A percentile compares a stretch with the other conserved stretches of the same genome.
Conservation (phyloP, 2,329 filamentous ascomycete genomes). For the Chrysosporium queenslandicum region DNA sequence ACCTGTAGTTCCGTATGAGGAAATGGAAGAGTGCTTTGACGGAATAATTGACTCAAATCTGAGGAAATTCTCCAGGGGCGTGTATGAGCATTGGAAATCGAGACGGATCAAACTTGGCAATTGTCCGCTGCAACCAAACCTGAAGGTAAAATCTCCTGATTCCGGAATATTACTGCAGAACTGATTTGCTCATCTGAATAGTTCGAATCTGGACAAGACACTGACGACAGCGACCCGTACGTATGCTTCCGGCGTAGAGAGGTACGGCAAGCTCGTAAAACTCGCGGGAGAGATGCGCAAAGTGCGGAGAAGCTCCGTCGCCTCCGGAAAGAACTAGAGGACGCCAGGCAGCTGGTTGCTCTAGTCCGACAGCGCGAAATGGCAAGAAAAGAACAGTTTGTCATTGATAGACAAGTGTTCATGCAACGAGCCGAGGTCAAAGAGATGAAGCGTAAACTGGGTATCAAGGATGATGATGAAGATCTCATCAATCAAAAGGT, state of each 20-base stretch:
- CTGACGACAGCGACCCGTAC: constrained; percentile 91
- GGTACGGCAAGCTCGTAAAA: constrained; percentile 88
- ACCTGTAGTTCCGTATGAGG: constrained; percentile 61
- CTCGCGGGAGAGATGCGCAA: constrained; percentile 82
- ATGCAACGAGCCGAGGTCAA: constrained; percentile 73
- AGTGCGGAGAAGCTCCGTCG: constrained; percentile 91
- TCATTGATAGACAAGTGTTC: constrained; percentile 67
- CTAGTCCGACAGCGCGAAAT: constrained; percentile 71
- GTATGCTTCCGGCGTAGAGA: constrained; percentile 96
- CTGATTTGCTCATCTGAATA: constrained; percentile 20
- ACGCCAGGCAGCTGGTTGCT: constrained; percentile 69
- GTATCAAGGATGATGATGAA: constrained; percentile 87
- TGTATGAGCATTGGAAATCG: constrained; percentile 84
- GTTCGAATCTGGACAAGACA: constrained; percentile 88
- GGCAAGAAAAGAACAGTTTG: constrained; percentile 65
- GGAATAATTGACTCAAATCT: constrained; percentile 46
- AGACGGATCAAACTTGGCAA: constrained; percentile 59
- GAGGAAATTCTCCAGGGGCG: constrained; percentile 57
- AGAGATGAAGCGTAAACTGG: constrained; percentile 75
- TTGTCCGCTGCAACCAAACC: constrained; percentile 59
- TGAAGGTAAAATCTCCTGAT: constrained; percentile 49
- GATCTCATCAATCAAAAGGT: constrained; percentile 92
- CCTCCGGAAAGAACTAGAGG: constrained; percentile 80
- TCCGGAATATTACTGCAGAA: background rate
- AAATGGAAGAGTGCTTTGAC: constrained; percentile 61